These are phyloP conservation scores for Amanita rubescens DNA, from an alignment of 768 basidiomycete genomes.

Conservation along the genomic window DNA sequence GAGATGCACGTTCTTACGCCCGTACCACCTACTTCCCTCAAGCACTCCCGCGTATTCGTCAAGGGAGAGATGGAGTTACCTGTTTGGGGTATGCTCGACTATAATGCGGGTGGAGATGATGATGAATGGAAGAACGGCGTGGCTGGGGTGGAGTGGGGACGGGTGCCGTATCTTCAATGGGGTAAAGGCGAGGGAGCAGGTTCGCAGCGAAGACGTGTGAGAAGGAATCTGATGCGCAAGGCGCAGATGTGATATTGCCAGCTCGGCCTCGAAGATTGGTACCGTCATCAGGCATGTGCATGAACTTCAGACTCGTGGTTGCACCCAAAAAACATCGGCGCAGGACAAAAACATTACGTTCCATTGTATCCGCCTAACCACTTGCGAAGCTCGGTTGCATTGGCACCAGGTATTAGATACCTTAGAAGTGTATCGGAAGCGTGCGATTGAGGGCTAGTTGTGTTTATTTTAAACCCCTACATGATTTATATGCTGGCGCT, in stretches of 20 bases:
- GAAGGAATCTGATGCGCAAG: constrained; percentile 83
- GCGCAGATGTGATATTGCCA: too few relatives aligned
- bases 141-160: constrained; percentile 21
- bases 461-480: background rate
- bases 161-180: too few relatives aligned
- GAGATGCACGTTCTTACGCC: constrained; percentile 77
- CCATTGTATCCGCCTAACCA: constrained; percentile 97
- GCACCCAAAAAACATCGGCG: constrained; percentile 91
- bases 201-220: constrained; percentile 30
- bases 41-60: constrained; percentile 43
- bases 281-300: too few relatives aligned
- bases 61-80: constrained; percentile 89
- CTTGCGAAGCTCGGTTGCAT: constrained; percentile 94
- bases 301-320: too few relatives aligned
- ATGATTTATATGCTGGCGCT: constrained; percentile 26
- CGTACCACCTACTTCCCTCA: constrained; percentile 42
- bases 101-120: constrained; percentile 12
- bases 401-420: background rate
- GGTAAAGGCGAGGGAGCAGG: too few relatives aligned
- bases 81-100: constrained; percentile 79
- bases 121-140: constrained; percentile 26
- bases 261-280: too few relatives aligned
- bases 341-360: constrained; percentile 98
- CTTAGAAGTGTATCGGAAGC: too few relatives aligned
- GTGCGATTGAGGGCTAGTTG: too few relatives aligned